Percentiles rank a stretch among this genome's conserved stretches.
Evolutionary conservation across 2,329 filamentous ascomycete species (phyloP).

Genomic region (Fusarium secorum): DNA sequence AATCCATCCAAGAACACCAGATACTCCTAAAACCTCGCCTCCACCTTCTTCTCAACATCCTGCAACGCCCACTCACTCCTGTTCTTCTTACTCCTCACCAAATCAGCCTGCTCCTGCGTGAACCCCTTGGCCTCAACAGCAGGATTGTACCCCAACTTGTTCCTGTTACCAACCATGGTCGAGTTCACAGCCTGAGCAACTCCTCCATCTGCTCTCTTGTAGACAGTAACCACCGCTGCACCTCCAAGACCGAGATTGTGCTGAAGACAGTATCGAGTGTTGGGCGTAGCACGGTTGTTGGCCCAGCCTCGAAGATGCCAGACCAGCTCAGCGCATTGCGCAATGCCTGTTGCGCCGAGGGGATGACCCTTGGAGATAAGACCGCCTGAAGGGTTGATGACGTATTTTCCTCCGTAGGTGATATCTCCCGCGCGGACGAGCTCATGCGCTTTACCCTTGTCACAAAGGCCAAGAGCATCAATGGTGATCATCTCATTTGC

Average conservation of each 20-base stretch:
- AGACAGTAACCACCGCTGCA: slow-evolving; percentile 89
- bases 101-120: slow-evolving; percentile 75
- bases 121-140: slow-evolving; percentile 90
- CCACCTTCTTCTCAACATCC: slow-evolving; percentile 61
- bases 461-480: slow-evolving; percentile 82
- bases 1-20: neutral
- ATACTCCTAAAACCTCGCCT: slow-evolving; percentile 45
- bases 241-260: slow-evolving; percentile 94
- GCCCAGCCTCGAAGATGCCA: slow-evolving; percentile 98
- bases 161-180: slow-evolving; percentile 70
- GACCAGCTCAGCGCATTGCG: slow-evolving; percentile 92
- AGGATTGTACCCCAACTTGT: slow-evolving; percentile 86
- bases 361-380: slow-evolving; percentile 97
- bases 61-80: slow-evolving; percentile 78
- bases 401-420: slow-evolving; percentile 83
- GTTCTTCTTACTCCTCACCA: slow-evolving; percentile 73
- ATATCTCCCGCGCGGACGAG: slow-evolving; percentile 88
- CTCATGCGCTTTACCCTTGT: slow-evolving; percentile 87
- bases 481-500: slow-evolving; percentile 93
- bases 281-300: slow-evolving; percentile 79
- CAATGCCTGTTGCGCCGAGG: slow-evolving; percentile 91
- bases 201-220: slow-evolving; percentile 81
- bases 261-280: slow-evolving; percentile 79
- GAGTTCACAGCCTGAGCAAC: slow-evolving; percentile 67
- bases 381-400: slow-evolving; percentile 93